phyloP scores from a whole-genome alignment of 148 eudicot species.

The Vaccinium vitisidaea region DNA sequence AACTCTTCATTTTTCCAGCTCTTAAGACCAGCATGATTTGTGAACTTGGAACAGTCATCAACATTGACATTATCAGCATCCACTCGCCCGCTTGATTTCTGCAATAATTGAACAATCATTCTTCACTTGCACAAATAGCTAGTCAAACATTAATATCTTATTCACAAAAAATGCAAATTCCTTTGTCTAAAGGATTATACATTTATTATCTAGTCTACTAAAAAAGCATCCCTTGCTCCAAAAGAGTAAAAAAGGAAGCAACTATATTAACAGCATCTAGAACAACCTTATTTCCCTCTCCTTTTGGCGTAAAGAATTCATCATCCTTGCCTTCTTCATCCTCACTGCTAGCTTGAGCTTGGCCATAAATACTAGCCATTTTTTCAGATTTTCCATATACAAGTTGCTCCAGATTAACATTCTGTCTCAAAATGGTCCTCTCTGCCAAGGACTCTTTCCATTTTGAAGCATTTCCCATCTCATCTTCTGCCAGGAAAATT shows the following conservation, averaged over 20 bases:
- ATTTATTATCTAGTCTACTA: background rate
- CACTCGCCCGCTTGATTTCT: slow-evolving; percentile 39
- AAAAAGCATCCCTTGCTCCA: slow-evolving; percentile 11
- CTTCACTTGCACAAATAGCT: background rate
- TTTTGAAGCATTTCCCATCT: slow-evolving; percentile 71
- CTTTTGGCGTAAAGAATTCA: slow-evolving; percentile 83
- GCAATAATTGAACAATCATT: slow-evolving; percentile 13
- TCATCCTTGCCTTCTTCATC: slow-evolving; percentile 70
- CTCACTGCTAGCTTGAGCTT: slow-evolving; percentile 38
- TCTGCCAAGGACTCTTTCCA: slow-evolving; percentile 82
- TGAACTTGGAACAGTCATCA: slow-evolving; percentile 78
- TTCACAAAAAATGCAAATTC: background rate
- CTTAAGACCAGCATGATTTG: slow-evolving; percentile 22
- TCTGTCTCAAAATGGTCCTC: slow-evolving; percentile 49
- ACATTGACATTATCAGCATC: slow-evolving; percentile 38
- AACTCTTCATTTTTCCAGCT: slow-evolving; percentile 58
- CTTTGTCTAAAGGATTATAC: background rate
- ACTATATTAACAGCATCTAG: background rate
- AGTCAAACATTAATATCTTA: background rate
- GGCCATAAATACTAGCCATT: slow-evolving; percentile 21
- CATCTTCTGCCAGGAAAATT: slow-evolving; percentile 36
- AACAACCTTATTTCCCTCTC: slow-evolving; percentile 86
- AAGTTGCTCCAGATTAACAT: slow-evolving; percentile 72
- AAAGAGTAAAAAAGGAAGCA: background rate
- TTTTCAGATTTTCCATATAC: slow-evolving; percentile 63